Evolutionary conservation across 2,329 filamentous ascomycete species (phyloP).

Genomic region (Ophiostoma australiae): DNA sequence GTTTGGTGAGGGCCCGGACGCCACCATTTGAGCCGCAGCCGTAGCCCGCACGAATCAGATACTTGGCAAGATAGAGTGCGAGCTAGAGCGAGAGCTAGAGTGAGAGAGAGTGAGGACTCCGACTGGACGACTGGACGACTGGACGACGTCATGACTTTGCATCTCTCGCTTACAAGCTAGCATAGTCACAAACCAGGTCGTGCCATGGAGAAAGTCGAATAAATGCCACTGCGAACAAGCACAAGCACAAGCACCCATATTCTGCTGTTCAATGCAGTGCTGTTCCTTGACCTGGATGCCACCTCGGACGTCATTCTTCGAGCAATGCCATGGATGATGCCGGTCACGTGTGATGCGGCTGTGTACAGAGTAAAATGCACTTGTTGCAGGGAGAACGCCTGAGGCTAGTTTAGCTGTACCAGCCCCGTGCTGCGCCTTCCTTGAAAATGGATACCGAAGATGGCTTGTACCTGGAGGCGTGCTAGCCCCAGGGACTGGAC

Average conservation of each 20-base stretch:
- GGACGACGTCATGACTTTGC: neutral
- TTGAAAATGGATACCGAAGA: constrained; percentile 9
- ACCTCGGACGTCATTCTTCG: neutral
- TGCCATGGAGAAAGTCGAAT: neutral
- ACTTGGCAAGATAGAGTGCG: too few relatives aligned
- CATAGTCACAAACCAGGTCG: neutral
- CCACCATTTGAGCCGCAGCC: neutral
- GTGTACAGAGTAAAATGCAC: neutral
- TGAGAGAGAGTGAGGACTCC: neutral
- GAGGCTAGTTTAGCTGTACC: neutral
- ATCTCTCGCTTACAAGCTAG: neutral
- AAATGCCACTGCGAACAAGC: neutral
- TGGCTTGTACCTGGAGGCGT: neutral
- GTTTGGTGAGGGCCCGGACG: neutral
- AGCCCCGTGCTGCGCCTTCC: constrained; percentile 8
- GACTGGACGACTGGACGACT: neutral
- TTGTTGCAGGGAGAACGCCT: neutral
- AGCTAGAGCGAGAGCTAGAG: neutral
- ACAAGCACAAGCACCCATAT: neutral
- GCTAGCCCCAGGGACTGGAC: too few relatives aligned
- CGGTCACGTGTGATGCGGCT: neutral
- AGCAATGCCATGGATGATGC: neutral
- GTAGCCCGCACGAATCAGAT: neutral
- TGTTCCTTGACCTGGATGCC: neutral
- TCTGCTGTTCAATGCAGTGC: neutral